Conservation (phyloP, 2,329 filamentous ascomycete species). For the Botrytis tulipae region DNA sequence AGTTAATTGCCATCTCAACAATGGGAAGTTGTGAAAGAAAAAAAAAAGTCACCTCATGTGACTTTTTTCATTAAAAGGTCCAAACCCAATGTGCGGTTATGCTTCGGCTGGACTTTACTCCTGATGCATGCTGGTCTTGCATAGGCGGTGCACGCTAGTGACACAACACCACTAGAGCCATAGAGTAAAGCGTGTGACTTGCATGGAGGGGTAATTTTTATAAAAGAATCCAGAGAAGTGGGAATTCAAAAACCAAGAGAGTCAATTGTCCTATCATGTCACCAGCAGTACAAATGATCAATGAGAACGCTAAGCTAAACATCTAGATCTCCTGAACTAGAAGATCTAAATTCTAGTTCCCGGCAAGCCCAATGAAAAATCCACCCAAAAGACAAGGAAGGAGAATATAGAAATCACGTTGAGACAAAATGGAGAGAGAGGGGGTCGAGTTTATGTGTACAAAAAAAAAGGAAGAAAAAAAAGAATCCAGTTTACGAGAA, state of each 20-base stretch:
- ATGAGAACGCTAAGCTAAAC: constrained; percentile 2
- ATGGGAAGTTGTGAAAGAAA: not conserved
- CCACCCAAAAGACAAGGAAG: not conserved
- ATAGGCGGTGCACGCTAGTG: not conserved
- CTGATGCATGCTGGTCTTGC: not conserved
- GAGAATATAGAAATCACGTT: not conserved
- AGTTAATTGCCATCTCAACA: not conserved
- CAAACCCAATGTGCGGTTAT: not conserved
- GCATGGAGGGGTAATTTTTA: constrained; percentile 19
- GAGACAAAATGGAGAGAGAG: constrained; percentile 15
- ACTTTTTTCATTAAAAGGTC: not conserved
- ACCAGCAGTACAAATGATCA: constrained; percentile 4
- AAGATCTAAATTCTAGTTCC: not conserved
- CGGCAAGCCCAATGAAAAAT: not conserved
- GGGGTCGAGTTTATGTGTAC: not conserved
- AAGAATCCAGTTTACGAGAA: constrained; percentile 4
- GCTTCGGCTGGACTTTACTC: not conserved
- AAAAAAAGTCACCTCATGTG: constrained; percentile 3
- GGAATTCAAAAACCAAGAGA: not conserved
- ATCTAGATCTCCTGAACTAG: not conserved
- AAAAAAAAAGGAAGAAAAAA: not conserved
- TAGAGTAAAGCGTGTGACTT: constrained; percentile 11
- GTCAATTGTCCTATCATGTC: constrained; percentile 2
- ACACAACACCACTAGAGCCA: not conserved
- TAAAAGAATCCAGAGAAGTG: not conserved